Evolutionary conservation across 2,329 filamentous ascomycete genomes (phyloP).

Genomic region (Epichloe glyceriae): DNA sequence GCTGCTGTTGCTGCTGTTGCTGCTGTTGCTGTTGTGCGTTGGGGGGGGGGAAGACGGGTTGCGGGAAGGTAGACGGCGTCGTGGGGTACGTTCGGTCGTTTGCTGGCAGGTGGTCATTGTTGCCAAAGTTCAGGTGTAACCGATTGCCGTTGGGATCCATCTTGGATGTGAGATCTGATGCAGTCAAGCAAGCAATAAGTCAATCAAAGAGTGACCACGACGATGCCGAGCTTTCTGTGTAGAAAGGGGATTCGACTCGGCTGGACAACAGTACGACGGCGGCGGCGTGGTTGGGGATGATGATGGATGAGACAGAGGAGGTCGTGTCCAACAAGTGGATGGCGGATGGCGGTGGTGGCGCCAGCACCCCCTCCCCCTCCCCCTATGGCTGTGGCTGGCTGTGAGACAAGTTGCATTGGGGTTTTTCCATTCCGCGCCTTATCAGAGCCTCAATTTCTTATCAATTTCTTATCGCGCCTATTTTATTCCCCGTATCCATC

Average conservation of each 20-base stretch:
- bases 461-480: conserved; percentile 12
- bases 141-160: conserved; percentile 48
- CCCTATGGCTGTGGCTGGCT: neutral
- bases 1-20: conserved; percentile 24
- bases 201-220: too few species aligned
- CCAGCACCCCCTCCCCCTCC: too few species aligned
- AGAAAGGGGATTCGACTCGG: too few species aligned
- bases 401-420: too few species aligned
- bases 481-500: conserved; percentile 8
- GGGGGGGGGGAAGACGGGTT: conserved; percentile 7
- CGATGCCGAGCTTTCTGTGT: too few species aligned
- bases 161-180: neutral
- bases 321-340: neutral
- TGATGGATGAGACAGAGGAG: neutral
- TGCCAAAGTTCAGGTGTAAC: conserved; percentile 54
- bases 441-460: neutral
- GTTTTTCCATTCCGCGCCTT: too few species aligned
- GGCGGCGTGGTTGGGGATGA: too few species aligned
- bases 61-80: conserved; percentile 74
- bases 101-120: conserved; percentile 48
- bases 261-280: too few species aligned
- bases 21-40: conserved; percentile 24
- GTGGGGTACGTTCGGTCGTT: conserved; percentile 66
- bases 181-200: neutral
- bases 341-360: neutral